A percentile compares a stretch with the other conserved stretches of the same genome.
Conservation (phyloP, 768 basidiomycete species). For the Boletus subcaerulescens region DNA sequence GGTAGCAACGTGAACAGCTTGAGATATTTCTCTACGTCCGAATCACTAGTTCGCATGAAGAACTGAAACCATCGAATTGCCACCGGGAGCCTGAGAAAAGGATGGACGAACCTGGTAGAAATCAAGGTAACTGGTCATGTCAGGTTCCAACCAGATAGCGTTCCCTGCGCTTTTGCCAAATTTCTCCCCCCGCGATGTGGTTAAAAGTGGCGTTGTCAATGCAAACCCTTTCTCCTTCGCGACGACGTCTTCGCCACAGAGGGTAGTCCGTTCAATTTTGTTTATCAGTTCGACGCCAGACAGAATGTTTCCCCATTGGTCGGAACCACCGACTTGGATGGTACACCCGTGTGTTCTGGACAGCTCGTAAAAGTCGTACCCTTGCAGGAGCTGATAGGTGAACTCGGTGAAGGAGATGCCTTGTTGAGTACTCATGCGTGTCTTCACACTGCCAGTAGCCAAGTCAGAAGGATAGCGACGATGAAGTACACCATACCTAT, state of each 20-base stretch:
- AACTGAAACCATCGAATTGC: slow-evolving; percentile 51
- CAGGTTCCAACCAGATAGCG: slow-evolving; percentile 84
- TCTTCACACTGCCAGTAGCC: slow-evolving; percentile 62
- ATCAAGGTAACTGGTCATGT: slow-evolving; percentile 81
- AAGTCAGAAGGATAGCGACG: slow-evolving; percentile 4
- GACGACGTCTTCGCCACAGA: not conserved
- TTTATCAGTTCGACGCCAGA: slow-evolving; percentile 91
- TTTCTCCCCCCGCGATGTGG: slow-evolving; percentile 86
- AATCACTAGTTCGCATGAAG: slow-evolving; percentile 79
- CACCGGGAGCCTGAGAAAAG: not conserved
- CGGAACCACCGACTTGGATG: slow-evolving; percentile 93
- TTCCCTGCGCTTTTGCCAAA: slow-evolving; percentile 98
- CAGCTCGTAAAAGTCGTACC: slow-evolving; percentile 88
- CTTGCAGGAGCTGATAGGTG: slow-evolving; percentile 95
- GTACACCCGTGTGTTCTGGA: slow-evolving; percentile 63
- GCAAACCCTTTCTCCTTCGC: slow-evolving; percentile 57
- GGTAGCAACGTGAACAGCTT: slow-evolving; percentile 80
- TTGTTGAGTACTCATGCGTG: slow-evolving; percentile 70
- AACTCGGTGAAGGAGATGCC: slow-evolving; percentile 99
- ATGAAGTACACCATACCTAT: slow-evolving; percentile 57
- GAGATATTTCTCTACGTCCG: slow-evolving; percentile 76
- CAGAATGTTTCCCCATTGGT: slow-evolving; percentile 98
- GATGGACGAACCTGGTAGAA: slow-evolving; percentile 79
- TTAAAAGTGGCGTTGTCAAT: slow-evolving; percentile 90
- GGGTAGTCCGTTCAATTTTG: slow-evolving; percentile 31